Percentiles rank a stretch among this genome's conserved stretches.
Evolutionary conservation across 1,284 basidiomycete genomes (phyloP).

Genomic region (Ganoderma leucocontextum): DNA sequence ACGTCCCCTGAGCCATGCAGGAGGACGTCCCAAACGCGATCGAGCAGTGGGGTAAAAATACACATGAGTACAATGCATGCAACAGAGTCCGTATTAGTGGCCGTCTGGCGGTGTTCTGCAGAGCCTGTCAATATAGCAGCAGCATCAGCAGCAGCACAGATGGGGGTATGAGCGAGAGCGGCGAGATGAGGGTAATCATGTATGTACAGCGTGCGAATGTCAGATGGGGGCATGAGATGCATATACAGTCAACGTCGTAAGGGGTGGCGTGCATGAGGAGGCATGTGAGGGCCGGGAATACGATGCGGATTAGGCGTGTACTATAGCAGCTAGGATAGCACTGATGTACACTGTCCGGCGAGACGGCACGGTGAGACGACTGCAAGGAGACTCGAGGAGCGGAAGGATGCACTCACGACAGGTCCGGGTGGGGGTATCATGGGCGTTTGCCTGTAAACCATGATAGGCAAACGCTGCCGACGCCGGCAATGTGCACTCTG

Average conservation of each 20-base stretch:
- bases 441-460: conserved; percentile 74
- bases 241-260: conserved; percentile 22
- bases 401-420: conserved; percentile 22
- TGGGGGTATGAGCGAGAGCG: background rate
- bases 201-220: conserved; percentile 11
- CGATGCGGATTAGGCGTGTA: conserved; percentile 30
- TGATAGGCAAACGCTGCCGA: conserved; percentile 78
- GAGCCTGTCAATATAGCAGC: background rate
- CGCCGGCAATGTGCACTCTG: conserved; percentile 72
- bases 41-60: conserved; percentile 24
- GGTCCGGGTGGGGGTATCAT: conserved; percentile 41
- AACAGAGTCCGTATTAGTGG: conserved; percentile 26
- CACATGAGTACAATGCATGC: conserved; percentile 29
- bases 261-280: conserved; percentile 9
- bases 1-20: conserved; percentile 22
- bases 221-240: conserved; percentile 16
- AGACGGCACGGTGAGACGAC: background rate
- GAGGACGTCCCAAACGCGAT: conserved; percentile 20
- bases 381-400: background rate
- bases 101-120: conserved; percentile 8
- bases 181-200: conserved; percentile 7
- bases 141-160: background rate
- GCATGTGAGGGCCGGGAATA: conserved; percentile 27
- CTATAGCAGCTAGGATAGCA: conserved; percentile 35
- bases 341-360: conserved; percentile 32